Evolutionary conservation across 805 yeast species (phyloP).

Genomic region (Hanseniaspora valbyensis): DNA sequence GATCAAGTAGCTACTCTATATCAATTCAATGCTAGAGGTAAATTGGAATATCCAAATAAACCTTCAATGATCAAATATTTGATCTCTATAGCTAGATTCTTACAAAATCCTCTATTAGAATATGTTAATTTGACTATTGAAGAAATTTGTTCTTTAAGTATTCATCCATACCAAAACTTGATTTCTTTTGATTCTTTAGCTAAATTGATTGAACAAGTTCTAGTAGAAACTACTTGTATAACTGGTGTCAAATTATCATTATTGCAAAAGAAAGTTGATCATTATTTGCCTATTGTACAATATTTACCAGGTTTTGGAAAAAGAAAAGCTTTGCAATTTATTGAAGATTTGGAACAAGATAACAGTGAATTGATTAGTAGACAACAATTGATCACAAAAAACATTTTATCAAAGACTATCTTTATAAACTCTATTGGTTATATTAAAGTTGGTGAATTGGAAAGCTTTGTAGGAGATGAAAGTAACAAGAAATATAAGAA

Average conservation of each 20-base stretch:
- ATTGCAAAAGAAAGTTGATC: constrained; percentile 60
- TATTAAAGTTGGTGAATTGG: constrained; percentile 55
- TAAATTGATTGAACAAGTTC: constrained; percentile 63
- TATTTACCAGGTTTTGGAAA: constrained; percentile 90
- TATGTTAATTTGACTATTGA: constrained; percentile 62
- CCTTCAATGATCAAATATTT: constrained; percentile 72
- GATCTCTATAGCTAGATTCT: constrained; percentile 79
- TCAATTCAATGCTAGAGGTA: constrained; percentile 68
- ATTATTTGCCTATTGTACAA: constrained; percentile 58
- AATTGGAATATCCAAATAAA: constrained; percentile 70
- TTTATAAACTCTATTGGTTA: constrained; percentile 90
- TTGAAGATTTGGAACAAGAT: constrained; percentile 59
- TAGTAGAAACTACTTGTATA: constrained; percentile 80
- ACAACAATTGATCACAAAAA: constrained; percentile 73
- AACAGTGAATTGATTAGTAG: constrained; percentile 55
- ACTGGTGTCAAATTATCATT: constrained; percentile 91
- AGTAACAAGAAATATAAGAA: constrained; percentile 29
- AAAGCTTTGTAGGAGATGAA: constrained; percentile 23
- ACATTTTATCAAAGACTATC: constrained; percentile 64
- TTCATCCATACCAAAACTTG: constrained; percentile 64
- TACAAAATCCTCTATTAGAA: constrained; percentile 87
- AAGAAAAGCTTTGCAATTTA: constrained; percentile 78
- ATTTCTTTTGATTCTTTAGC: constrained; percentile 51
- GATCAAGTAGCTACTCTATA: constrained; percentile 88
- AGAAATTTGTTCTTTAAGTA: constrained; percentile 56